Evolutionary conservation across 257 asterid genomes (phyloP).

Genomic region (Solanum bukasovii): DNA sequence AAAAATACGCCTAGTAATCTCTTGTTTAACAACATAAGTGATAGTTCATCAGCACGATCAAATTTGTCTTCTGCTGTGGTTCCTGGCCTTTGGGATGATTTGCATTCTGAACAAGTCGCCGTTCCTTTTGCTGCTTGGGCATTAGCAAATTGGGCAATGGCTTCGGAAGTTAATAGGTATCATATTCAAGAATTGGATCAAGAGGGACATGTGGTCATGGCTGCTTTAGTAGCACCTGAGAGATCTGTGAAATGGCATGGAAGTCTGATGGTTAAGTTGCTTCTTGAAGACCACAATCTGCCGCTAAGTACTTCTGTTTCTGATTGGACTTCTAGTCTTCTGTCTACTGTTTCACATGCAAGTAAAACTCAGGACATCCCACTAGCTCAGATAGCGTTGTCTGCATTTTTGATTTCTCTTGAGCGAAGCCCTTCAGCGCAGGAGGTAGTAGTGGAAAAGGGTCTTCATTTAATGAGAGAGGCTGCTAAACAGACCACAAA

Average conservation of each 20-base stretch:
- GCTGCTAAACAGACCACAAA: conserved; percentile 64
- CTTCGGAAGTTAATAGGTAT: conserved; percentile 75
- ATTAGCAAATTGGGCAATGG: conserved; percentile 97
- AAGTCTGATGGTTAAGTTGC: conserved; percentile 82
- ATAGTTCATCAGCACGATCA: conserved; percentile 25
- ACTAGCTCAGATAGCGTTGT: conserved; percentile 72
- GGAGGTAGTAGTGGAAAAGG: conserved; percentile 74
- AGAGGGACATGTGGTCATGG: conserved; percentile 85
- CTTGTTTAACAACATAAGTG: conserved; percentile 44
- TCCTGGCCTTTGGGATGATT: conserved; percentile 99
- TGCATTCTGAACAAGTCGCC: conserved; percentile 88
- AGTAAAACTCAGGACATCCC: conserved; percentile 78
- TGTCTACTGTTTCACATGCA: conserved; percentile 83
- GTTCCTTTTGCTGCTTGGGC: conserved; percentile 99
- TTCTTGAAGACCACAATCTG: conserved; percentile 67
- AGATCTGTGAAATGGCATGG: conserved; percentile 99
- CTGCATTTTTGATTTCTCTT: conserved; percentile 75
- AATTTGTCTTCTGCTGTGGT: conserved; percentile 56
- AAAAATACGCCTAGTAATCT: conserved; percentile 25
- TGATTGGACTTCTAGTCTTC: conserved; percentile 87
- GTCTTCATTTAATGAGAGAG: conserved; percentile 85
- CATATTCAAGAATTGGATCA: conserved; percentile 90
- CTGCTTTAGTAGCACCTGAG: conserved; percentile 91
- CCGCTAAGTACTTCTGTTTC: conserved; percentile 76
- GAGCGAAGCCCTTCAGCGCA: conserved; percentile 75